Evolutionary conservation across 1,284 basidiomycete species (phyloP), one percentile per base, ranked within the genome.

Genomic region (Cryptococcus sp.): DNA sequence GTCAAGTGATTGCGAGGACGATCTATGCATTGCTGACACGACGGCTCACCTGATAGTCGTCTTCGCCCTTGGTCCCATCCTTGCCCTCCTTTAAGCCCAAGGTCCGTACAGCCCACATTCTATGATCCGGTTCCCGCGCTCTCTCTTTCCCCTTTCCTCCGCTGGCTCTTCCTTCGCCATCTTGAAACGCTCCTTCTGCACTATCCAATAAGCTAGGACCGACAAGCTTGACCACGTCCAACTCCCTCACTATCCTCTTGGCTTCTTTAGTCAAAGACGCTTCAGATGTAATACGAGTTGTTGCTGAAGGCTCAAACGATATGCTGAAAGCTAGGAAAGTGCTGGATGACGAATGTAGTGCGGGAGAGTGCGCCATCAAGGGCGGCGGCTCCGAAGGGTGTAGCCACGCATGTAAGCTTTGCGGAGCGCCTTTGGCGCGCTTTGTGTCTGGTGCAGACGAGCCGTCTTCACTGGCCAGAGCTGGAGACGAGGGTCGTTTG

Each of bases 71-170:
- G 0, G 74, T 76, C 22, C 74, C 74, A 61, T 77, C 66, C 44
- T 61, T 66, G 1, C 74, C 73, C 37, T 76, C 67, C 43, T 63
- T 70, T 38, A 76, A 46, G 13, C 50, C 60, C 19, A 78, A 50
- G 1, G 66, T 59, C 40, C 75, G 63, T 23, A 69, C 66, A 0
- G 72, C 76, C 74, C 75, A 78, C 71, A 76, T 78, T 20, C 74
- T 52, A 65, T 76, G 74, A 63, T 75, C 74, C 2, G 75, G 75
- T 48, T 77, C 75, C 44, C 74, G 58, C 3, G 68, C 67, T 46
- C 72, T 60, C 48, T 70, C 59, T 51, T 64, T 69, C 19, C 59
- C 68, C 40, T 61, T 55, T 16, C 26, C 63, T 48, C 16, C 63
- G 29, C 29, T 13, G 2, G 13, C 29, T 29, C 65, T 55, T 1